phyloP scores from a whole-genome alignment of 495 filamentous ascomycete genomes.

The Neurospora hispaniola region DNA sequence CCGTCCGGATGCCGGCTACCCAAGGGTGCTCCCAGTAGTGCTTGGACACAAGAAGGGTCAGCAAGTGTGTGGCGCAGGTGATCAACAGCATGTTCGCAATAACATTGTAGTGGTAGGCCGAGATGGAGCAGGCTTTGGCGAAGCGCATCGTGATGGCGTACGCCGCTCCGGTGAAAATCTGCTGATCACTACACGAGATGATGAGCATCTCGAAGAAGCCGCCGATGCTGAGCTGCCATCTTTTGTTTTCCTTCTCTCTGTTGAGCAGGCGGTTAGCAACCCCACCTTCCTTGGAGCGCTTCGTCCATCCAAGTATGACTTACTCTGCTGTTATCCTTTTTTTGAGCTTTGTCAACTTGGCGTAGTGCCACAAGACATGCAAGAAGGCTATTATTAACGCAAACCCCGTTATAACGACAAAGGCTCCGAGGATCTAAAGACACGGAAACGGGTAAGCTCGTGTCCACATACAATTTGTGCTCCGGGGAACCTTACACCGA shows the following conservation, averaged over 20 bases:
- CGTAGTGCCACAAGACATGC: slow-evolving; percentile 13
- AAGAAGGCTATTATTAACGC: slow-evolving; percentile 10
- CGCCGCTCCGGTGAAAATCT: slow-evolving; percentile 29
- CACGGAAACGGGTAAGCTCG: neutral
- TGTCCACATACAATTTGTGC: neutral
- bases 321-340: slow-evolving; percentile 5
- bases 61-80: slow-evolving; percentile 29
- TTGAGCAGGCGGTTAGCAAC: neutral
- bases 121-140: slow-evolving; percentile 25
- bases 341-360: slow-evolving; percentile 4
- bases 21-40: slow-evolving; percentile 25
- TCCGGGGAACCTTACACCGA: slow-evolving; percentile 3
- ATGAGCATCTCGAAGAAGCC: slow-evolving; percentile 25
- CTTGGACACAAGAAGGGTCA: slow-evolving; percentile 23
- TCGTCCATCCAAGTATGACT: neutral
- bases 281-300: neutral
- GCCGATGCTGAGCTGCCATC: slow-evolving; percentile 13
- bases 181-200: slow-evolving; percentile 28
- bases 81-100: slow-evolving; percentile 29
- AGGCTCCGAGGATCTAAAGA: slow-evolving; percentile 20
- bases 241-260: slow-evolving; percentile 2
- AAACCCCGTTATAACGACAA: slow-evolving; percentile 20
- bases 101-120: slow-evolving; percentile 33
- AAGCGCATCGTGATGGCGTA: slow-evolving; percentile 27
- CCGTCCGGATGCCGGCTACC: slow-evolving; percentile 17